These are phyloP conservation scores for Moelleriella libera DNA, from an alignment of 2,329 filamentous ascomycete genomes.

Conservation along the genomic window DNA sequence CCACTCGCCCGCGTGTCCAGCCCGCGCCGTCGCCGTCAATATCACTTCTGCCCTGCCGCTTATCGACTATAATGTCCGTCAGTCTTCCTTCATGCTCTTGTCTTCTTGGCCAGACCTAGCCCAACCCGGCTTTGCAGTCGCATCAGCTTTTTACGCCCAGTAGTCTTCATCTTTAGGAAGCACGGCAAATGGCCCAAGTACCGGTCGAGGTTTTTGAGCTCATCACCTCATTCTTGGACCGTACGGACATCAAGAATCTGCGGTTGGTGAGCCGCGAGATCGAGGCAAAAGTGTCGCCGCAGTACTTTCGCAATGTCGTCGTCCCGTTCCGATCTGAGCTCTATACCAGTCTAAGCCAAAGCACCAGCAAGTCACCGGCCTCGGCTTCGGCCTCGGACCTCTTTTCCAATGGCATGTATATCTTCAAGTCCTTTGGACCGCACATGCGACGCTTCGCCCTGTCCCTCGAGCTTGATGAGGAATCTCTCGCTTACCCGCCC, in stretches of 20 bases:
- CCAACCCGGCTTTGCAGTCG: too few relatives aligned
- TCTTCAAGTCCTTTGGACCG: slow-evolving; percentile 46
- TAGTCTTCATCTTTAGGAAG: not conserved
- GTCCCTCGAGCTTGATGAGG: slow-evolving; percentile 52
- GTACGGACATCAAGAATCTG: slow-evolving; percentile 43
- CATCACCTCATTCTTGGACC: slow-evolving; percentile 39
- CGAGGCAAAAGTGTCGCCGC: slow-evolving; percentile 39
- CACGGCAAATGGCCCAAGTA: slow-evolving; percentile 21
- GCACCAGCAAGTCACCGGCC: slow-evolving; percentile 7
- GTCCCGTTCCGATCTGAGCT: slow-evolving; percentile 52
- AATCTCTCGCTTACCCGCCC: slow-evolving; percentile 32
- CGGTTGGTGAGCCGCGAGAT: slow-evolving; percentile 46
- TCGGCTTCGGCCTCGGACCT: slow-evolving; percentile 8
- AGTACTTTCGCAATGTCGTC: slow-evolving; percentile 48
- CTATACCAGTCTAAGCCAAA: slow-evolving; percentile 25
- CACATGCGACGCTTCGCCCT: slow-evolving; percentile 52
- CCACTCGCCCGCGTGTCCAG: too few relatives aligned
- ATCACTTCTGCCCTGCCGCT: too few relatives aligned
- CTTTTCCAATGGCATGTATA: slow-evolving; percentile 37
- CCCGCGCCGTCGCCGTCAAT: too few relatives aligned
- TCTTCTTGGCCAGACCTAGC: too few relatives aligned
- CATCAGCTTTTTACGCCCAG: too few relatives aligned
- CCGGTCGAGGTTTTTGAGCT: slow-evolving; percentile 49
- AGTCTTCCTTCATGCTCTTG: too few relatives aligned
- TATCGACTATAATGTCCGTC: too few relatives aligned